Conservation (phyloP, 1,284 basidiomycete species). For the Ganoderma resinaceum region DNA sequence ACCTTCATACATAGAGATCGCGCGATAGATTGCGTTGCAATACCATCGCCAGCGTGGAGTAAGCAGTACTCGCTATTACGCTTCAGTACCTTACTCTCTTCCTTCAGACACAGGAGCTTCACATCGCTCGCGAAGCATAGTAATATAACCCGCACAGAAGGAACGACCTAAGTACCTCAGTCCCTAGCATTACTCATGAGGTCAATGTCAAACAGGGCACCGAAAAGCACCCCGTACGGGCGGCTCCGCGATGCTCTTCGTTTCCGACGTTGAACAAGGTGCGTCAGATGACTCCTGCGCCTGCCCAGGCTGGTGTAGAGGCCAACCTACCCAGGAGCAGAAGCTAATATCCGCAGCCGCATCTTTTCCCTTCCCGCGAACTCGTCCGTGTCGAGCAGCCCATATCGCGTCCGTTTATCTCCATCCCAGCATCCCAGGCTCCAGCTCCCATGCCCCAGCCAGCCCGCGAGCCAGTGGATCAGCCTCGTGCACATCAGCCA, state of each 20-base stretch:
- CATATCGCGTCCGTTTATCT: background rate
- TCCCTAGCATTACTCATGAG: background rate
- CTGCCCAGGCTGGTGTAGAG: background rate
- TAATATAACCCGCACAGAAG: background rate
- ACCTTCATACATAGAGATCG: background rate
- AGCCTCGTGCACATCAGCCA: background rate
- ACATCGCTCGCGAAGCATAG: background rate
- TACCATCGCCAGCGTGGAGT: background rate
- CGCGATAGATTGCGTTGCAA: background rate
- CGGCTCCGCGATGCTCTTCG: background rate
- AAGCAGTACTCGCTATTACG: background rate
- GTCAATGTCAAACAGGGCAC: background rate
- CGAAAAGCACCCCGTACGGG: background rate
- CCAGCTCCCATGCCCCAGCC: background rate
- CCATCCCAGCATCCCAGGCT: background rate
- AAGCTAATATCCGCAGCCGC: background rate
- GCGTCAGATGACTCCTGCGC: background rate
- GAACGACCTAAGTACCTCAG: background rate
- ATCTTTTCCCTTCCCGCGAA: background rate
- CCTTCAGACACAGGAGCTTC: background rate
- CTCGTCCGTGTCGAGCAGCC: background rate
- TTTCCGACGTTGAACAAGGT: background rate
- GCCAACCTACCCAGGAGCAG: background rate
- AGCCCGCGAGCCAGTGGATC: too few species aligned
- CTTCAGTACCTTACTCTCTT: conserved; percentile 1